phyloP scores from a whole-genome alignment of 176 grass and related monocot genomes.

The Typha latifolia region DNA sequence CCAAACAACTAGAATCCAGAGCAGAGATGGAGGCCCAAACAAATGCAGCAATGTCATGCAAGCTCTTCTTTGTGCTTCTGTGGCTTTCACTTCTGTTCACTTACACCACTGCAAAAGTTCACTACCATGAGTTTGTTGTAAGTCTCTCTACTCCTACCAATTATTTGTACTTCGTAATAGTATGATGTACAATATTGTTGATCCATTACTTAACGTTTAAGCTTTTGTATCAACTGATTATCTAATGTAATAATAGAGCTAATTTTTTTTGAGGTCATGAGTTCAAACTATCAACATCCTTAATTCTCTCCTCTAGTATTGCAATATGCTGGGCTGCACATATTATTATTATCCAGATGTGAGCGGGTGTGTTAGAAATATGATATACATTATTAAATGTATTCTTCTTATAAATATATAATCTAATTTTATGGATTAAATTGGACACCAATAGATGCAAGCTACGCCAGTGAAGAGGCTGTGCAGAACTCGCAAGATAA shows the following conservation, averaged over 20 bases:
- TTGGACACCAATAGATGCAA: conserved; percentile 34
- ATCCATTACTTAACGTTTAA: neutral
- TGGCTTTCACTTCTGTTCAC: conserved; percentile 28
- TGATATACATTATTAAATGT: neutral
- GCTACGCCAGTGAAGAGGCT: conserved; percentile 70
- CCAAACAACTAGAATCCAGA: neutral
- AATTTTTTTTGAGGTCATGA: no score
- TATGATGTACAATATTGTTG: neutral
- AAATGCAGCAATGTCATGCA: conserved; percentile 17
- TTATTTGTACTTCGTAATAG: neutral
- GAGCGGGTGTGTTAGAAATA: no score
- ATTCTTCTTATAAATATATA: neutral
- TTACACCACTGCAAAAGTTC: conserved; percentile 43
- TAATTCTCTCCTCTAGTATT: no score
- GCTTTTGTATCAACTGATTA: no score
- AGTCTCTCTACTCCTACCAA: neutral
- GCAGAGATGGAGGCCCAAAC: conserved; percentile 1
- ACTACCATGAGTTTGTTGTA: conserved; percentile 79
- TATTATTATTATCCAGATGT: no score
- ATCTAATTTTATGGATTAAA: neutral
- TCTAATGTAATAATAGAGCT: no score
- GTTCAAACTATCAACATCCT: no score
- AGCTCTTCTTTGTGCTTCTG: conserved; percentile 22
- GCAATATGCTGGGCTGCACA: no score
- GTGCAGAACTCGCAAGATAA: conserved; percentile 62